Evolutionary conservation across 169 alveolate species (phyloP), one percentile per base, ranked within the genome.

Genomic region (Plasmodium gaboni): DNA sequence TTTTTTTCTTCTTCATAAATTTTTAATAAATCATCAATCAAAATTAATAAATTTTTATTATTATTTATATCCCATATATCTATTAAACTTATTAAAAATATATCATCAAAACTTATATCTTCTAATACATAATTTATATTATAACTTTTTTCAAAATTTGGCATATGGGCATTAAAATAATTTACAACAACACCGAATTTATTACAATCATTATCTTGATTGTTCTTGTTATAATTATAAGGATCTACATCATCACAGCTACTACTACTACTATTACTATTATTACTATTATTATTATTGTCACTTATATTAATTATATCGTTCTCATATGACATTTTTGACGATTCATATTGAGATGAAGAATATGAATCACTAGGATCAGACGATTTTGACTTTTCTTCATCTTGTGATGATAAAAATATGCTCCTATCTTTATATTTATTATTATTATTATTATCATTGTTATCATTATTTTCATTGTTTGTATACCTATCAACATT

Each of bases 1-100:
- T 32, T 83, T 68, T 80, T 80, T 55, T 80, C 90, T 26, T 80
- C 85, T 32, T 83, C 91, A 32, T 83, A 83, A 10, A 83, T 9
- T 13, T 28, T 68, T 28, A 83, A 32, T 5, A 83, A 61, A 48
- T 83, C 73, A 7, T 24, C 55, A 7, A 78, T 26, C 24, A 78
- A 78, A 22, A 10, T 64, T 38, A 38, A 38, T 13, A 69, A 42
- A 8, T 51, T 78, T 55, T 78, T 28, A 57, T 59, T 70, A 57
- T 59, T 70, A 6, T 78, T 76, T 0, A 28, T 55, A 28, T 63
- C 60, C 46, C 73, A 78, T 15, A 78, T 24, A 17, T 78, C 61
- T 69, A 78, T 65, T 1, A 78, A 46, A 1, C 78, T 78, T 12
- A 78, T 69, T 6, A 78, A 15, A 60, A 28, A 78, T 9, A 78